A percentile compares a stretch with the other conserved stretches of the same genome.
These are phyloP conservation scores for Fusarium begoniae DNA, from an alignment of 2,329 filamentous ascomycete species.

Conservation along the genomic window DNA sequence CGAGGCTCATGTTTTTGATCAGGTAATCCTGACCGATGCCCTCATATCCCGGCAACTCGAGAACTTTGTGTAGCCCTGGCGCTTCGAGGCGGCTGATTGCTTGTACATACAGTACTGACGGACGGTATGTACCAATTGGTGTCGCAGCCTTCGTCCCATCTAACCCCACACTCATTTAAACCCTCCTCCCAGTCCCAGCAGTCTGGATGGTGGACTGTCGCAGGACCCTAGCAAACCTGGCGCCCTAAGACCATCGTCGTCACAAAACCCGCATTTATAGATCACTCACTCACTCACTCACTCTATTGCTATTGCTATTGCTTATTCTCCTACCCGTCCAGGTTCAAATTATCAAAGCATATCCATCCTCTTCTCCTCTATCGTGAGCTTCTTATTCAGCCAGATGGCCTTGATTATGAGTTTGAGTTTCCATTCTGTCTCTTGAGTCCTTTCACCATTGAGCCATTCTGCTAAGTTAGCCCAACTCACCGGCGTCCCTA, in stretches of 20 bases:
- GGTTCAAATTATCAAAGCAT: conserved; percentile 1
- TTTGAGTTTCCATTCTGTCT: conserved; percentile 1
- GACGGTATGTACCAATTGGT: conserved; percentile 26
- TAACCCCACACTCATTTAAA: conserved; percentile 42
- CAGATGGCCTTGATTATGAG: background rate
- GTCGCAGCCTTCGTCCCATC: conserved; percentile 37
- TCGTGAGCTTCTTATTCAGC: conserved; percentile 2
- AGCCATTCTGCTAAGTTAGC: background rate
- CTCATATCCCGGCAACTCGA: conserved; percentile 31
- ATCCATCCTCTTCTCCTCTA: background rate
- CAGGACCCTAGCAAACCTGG: conserved; percentile 25
- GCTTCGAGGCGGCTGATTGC: conserved; percentile 38
- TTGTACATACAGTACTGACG: conserved; percentile 16
- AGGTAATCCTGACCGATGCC: conserved; percentile 29
- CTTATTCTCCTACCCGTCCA: conserved; percentile 4
- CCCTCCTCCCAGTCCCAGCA: conserved; percentile 36
- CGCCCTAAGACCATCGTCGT: conserved; percentile 31
- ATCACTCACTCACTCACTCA: conserved; percentile 6
- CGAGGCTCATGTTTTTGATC: conserved; percentile 26
- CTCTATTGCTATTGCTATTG: background rate
- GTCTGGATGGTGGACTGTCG: conserved; percentile 28
- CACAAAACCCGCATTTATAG: conserved; percentile 31
- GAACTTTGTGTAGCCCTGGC: conserved; percentile 36
- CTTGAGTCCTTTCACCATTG: conserved; percentile 8
- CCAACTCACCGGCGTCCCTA: background rate